These are phyloP conservation scores for barley (Hordeum vulgare) DNA, from an alignment of 176 grass and related monocot genomes.

Conservation along the genomic window DNA sequence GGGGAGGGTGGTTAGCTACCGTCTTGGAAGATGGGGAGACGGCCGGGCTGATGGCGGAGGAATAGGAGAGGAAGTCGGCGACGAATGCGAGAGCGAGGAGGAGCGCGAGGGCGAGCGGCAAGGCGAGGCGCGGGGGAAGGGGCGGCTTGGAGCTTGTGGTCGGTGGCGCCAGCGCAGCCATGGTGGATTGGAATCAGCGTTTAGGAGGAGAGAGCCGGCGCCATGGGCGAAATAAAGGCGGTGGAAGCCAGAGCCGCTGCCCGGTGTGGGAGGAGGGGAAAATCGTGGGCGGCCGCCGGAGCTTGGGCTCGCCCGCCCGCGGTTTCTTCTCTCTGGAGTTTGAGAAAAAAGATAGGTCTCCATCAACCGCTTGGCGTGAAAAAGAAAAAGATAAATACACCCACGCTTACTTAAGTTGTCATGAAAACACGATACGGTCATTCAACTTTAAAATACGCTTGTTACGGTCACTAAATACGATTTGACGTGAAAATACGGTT, in stretches of 20 bases:
- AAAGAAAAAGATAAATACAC: too few species aligned
- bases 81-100: slow-evolving; percentile 57
- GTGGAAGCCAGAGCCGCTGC: too few species aligned
- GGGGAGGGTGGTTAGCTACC: neutral
- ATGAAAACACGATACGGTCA: too few species aligned
- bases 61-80: slow-evolving; percentile 44
- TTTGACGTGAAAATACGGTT: too few species aligned
- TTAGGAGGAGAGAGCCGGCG: neutral
- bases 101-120: slow-evolving; percentile 33
- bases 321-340: neutral
- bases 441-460: too few species aligned
- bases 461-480: too few species aligned
- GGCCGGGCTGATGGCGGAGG: slow-evolving; percentile 15
- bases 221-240: neutral
- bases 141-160: slow-evolving; percentile 10
- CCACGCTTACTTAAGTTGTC: too few species aligned
- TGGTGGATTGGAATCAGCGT: neutral
- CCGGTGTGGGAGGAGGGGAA: neutral
- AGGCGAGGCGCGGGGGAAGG: slow-evolving; percentile 19
- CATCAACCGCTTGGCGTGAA: too few species aligned
- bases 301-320: neutral
- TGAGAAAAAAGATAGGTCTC: too few species aligned
- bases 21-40: neutral
- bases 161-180: neutral
- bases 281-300: slow-evolving; percentile 29